Evolutionary conservation across 306 rosid species (phyloP).

Genomic region (Senna tora): DNA sequence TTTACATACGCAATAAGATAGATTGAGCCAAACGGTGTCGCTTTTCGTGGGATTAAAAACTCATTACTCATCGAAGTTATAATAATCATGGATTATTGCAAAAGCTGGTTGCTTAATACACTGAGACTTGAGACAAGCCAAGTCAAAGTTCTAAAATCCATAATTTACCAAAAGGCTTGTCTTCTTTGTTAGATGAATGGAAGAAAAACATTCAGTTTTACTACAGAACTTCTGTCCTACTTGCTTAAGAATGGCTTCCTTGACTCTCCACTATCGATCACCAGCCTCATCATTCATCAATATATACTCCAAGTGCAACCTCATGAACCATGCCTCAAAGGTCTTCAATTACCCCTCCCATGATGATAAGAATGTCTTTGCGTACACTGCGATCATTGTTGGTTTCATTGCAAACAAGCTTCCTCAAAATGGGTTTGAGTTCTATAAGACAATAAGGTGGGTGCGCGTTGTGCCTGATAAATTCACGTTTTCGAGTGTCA

Average conservation of each 20-base stretch:
- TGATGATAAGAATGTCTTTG: constrained; percentile 61
- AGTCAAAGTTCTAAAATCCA: background rate
- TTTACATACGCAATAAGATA: too few species aligned
- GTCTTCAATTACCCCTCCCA: constrained; percentile 50
- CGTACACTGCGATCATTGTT: constrained; percentile 75
- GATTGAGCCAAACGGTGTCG: too few species aligned
- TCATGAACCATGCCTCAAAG: constrained; percentile 50
- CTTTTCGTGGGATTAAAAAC: too few species aligned
- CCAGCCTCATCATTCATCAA: constrained; percentile 84
- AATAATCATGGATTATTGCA: too few species aligned
- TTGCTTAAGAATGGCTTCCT: constrained; percentile 61
- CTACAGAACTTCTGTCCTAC: constrained; percentile 48
- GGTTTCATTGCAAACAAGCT: constrained; percentile 64
- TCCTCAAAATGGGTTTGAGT: constrained; percentile 44
- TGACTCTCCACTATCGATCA: constrained; percentile 57
- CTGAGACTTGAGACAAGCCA: background rate
- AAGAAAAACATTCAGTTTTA: constrained; percentile 13
- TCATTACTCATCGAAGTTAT: too few species aligned
- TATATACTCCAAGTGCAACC: constrained; percentile 70
- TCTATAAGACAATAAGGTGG: constrained; percentile 60
- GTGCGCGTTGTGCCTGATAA: constrained; percentile 66
- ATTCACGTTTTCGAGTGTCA: constrained; percentile 73
- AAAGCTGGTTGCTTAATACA: background rate
- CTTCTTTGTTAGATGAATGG: constrained; percentile 35
- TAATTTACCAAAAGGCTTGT: background rate